These are phyloP conservation scores for Globisporangium paddicum DNA, from an alignment of 352 stramenopile species.

Conservation along the genomic window DNA sequence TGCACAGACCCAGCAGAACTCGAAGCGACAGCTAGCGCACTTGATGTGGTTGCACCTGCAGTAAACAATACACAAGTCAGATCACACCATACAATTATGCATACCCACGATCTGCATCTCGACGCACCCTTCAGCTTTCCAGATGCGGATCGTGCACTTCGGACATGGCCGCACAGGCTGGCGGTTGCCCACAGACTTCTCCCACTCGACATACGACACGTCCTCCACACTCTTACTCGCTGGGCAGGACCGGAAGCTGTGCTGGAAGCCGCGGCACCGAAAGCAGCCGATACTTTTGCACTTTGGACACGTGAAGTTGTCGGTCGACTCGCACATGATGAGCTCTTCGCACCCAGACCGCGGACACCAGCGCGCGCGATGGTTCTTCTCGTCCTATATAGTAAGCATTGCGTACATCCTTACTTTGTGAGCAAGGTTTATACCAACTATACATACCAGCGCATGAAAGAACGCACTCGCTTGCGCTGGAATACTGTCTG, in stretches of 20 bases:
- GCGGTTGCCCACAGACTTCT: constrained; percentile 47
- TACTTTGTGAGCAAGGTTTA: background rate
- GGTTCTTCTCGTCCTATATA: constrained; percentile 66
- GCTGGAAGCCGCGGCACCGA: constrained; percentile 40
- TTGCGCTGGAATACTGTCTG: constrained; percentile 41
- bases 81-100: background rate
- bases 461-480: constrained; percentile 27
- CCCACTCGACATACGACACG: constrained; percentile 17
- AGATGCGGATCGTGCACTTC: constrained; percentile 64
- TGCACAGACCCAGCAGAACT: constrained; percentile 75
- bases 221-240: no score
- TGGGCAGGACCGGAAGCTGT: constrained; percentile 55
- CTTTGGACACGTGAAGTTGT: constrained; percentile 57
- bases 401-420: background rate
- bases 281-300: constrained; percentile 57
- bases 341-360: constrained; percentile 52
- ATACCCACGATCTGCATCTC: background rate
- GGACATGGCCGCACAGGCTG: constrained; percentile 54
- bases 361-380: constrained; percentile 62
- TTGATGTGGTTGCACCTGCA: constrained; percentile 66
- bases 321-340: constrained; percentile 44
- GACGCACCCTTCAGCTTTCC: constrained; percentile 59
- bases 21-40: constrained; percentile 49
- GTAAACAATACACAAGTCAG: background rate
- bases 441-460: background rate